Conservation (phyloP, 345 rosid genomes). For the Hypericum perforatum region DNA sequence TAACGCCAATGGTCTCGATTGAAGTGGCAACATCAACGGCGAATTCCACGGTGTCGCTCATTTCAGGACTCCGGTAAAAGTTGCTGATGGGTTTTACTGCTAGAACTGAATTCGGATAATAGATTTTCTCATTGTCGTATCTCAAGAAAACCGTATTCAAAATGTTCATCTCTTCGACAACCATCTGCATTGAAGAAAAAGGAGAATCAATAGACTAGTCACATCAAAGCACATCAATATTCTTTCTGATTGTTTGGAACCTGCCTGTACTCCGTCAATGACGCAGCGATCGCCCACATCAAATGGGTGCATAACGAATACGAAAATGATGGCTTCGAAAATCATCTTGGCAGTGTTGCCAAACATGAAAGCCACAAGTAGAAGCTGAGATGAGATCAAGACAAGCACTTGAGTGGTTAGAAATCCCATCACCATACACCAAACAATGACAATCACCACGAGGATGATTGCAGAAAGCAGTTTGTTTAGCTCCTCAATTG, state of each 20-base stretch:
- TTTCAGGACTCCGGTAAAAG: conserved; percentile 48
- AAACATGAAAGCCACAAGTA: conserved; percentile 66
- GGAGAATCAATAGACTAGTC: not conserved
- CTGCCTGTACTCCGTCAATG: conserved; percentile 64
- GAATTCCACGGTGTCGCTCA: conserved; percentile 41
- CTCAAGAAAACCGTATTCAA: conserved; percentile 61
- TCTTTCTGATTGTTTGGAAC: not conserved
- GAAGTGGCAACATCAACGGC: conserved; percentile 39
- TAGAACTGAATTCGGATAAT: conserved; percentile 64
- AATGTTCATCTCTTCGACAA: conserved; percentile 88
- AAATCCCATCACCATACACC: conserved; percentile 54
- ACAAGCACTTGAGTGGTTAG: conserved; percentile 49
- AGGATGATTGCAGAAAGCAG: conserved; percentile 49
- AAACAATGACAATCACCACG: conserved; percentile 37
- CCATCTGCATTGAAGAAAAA: conserved; percentile 32
- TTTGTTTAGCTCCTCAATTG: conserved; percentile 68
- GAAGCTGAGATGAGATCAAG: conserved; percentile 57
- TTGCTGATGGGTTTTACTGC: conserved; percentile 51
- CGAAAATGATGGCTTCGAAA: conserved; percentile 71
- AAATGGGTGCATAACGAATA: conserved; percentile 76
- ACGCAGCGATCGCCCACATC: conserved; percentile 83
- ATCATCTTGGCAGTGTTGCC: conserved; percentile 71
- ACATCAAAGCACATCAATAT: not conserved
- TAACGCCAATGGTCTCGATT: conserved; percentile 34
- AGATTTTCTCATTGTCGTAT: conserved; percentile 75